Base-by-base conservation (phyloP, 2,329 filamentous ascomycete genomes). In the Nakataea oryzae region DNA sequence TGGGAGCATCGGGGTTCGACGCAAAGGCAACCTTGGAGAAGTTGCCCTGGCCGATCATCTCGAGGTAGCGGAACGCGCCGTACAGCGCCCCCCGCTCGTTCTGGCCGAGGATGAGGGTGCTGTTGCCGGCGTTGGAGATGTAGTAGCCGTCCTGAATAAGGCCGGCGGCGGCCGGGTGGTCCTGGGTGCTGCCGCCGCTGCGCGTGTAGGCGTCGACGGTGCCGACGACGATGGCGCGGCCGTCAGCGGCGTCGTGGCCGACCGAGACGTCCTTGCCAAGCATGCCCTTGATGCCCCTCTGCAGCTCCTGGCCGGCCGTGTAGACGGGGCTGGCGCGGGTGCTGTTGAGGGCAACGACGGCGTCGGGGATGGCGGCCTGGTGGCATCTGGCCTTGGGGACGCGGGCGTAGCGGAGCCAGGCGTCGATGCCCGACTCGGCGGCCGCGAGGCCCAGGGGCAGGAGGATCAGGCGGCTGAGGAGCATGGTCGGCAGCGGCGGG, bases 11-110 rank as follows among this genome's bases (percentile, higher is more conserved):
- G 0, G 86, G 86, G 65, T 81, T 87, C 11, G 78, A 79, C 2
- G 78, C 73, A 58, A 79, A 78, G 5, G 78, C 70, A 0, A 79
- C 75, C 1, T 75, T 66, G 0, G 77, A 76, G 63, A 84, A 75
- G 57, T 86, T 80, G 28, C 79, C 81, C 69, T 86, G 85, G 0
- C 81, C 83, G n/a, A 90, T 75, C 70, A 81, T 78, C 1, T 83
- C 86, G 12, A 90, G 77, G 65, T 88, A 90, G 65, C 88, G 82
- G 67, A 88, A 90, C 5, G 86, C 78, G 8, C 87, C 87, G 66
- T 90, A 90, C 1, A 90, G 77, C 5, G 85, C 83, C 14, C 86
- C 87, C 0, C 86, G 81, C 68, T 88, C 84, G 66, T 88, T 89
- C 64, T 84, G 78, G 0, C 86, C 86, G 1, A 89, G 69, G 59